Evolutionary conservation across 2,329 filamentous ascomycete species (phyloP).

Genomic region (Penicillium sp.): DNA sequence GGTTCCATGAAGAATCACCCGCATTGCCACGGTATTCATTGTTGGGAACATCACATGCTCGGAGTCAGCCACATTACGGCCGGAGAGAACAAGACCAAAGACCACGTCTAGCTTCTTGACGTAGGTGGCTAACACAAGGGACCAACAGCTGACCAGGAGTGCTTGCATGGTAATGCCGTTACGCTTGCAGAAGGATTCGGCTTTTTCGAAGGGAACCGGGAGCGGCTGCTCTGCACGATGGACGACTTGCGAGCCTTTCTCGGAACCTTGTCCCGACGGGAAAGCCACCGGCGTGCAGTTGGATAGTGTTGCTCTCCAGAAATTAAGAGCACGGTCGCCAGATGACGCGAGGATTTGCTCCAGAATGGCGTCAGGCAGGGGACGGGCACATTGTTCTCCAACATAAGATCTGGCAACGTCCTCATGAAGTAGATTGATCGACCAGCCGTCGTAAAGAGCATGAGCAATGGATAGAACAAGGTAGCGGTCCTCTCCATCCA

Average conservation of each 20-base stretch:
- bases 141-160: conserved; percentile 72
- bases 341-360: conserved; percentile 50
- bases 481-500: conserved; percentile 35
- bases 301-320: conserved; percentile 68
- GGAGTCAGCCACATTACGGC: conserved; percentile 68
- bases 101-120: conserved; percentile 65
- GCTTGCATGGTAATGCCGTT: conserved; percentile 69
- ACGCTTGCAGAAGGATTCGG: conserved; percentile 60
- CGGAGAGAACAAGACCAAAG: conserved; percentile 79
- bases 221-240: conserved; percentile 27
- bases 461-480: conserved; percentile 72
- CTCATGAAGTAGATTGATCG: conserved; percentile 66
- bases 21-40: conserved; percentile 82
- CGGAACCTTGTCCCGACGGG: conserved; percentile 25
- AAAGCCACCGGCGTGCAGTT: conserved; percentile 46
- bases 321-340: conserved; percentile 50
- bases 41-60: conserved; percentile 73
- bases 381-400: conserved; percentile 40
- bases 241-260: conserved; percentile 13
- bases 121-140: conserved; percentile 62
- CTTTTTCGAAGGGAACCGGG: conserved; percentile 35
- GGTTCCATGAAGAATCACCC: conserved; percentile 67
- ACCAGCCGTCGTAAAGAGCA: conserved; percentile 86
- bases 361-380: conserved; percentile 53
- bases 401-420: conserved; percentile 65